Base-by-base conservation (phyloP, 2,329 filamentous ascomycete genomes). In the Teratosphaeria zuluensis region DNA sequence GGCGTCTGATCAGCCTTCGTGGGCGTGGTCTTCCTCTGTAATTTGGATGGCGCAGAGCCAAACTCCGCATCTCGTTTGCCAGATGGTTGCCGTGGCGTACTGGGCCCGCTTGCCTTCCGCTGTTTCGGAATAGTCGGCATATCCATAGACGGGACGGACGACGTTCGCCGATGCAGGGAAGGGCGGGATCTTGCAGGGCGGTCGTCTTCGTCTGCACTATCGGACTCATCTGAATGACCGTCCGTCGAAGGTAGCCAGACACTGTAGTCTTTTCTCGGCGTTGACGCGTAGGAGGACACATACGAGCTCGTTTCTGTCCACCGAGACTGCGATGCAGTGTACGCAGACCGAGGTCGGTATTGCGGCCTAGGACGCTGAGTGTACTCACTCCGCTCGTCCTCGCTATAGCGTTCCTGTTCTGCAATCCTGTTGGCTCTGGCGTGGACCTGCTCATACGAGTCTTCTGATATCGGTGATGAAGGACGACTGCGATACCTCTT, bases 221-320 rank as follows among this genome's bases (percentile, higher is more conserved):
- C 53, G 32, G 54, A 64, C 12, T 68, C 64, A 28, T 70, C 70
- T 42, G 69, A 66, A 12, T 68, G 73, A 66, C 9, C 68, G 48
- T 75, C 73, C 3, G 75, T 75, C 2, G 71, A 67, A 30, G 78
- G 78, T 66, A 79, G 71, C 78, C 78, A 80, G 12, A 80, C 78
- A 56, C 73, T 77, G 66, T 76, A 80, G 53, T 73, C 74, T 62
- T 75, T 75, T 58, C 53, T 62, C 8, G 61, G 60, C 9, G 31
- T 35, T 7, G 31, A 35, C 16, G 38, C 28, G 31, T 55, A 38
- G 4, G 60, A 61, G 2, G 64, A 59, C 19, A 59, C 56, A 21
- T 62, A 58, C 19, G 59, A 64, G 7, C 62, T 62, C 14, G 65
- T 61, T 68, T 63, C 66, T 69, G 16, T 70, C 67, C n/a, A 64